These are phyloP conservation scores for Chiua sp. DNA, from an alignment of 1,284 basidiomycete species.

Conservation along the genomic window DNA sequence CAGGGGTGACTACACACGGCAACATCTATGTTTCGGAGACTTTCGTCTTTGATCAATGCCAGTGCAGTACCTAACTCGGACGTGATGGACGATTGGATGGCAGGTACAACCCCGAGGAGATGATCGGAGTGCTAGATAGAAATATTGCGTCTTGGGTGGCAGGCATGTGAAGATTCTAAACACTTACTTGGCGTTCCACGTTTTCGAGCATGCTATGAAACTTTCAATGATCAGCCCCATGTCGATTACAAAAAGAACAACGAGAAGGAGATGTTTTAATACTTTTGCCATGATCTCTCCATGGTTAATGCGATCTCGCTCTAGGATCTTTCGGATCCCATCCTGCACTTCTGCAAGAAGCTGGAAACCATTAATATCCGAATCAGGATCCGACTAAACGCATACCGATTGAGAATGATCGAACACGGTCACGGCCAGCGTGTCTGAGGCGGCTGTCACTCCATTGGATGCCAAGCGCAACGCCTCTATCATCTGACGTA, in stretches of 20 bases:
- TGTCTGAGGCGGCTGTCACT: slow-evolving; percentile 26
- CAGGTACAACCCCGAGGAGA: slow-evolving; percentile 33
- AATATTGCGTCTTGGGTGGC: neutral
- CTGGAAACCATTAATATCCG: slow-evolving; percentile 22
- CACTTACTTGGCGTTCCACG: slow-evolving; percentile 30
- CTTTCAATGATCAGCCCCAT: slow-evolving; percentile 25
- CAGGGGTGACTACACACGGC: slow-evolving; percentile 22
- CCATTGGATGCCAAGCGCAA: slow-evolving; percentile 29
- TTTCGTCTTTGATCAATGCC: slow-evolving; percentile 36
- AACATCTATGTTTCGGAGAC: slow-evolving; percentile 30
- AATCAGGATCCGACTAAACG: neutral
- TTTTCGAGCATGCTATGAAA: slow-evolving; percentile 30
- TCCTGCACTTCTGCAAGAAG: slow-evolving; percentile 28
- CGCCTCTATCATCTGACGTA: slow-evolving; percentile 31
- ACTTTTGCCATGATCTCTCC: slow-evolving; percentile 30
- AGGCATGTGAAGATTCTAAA: neutral
- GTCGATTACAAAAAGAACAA: neutral
- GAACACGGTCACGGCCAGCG: slow-evolving; percentile 18
- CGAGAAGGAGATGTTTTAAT: slow-evolving; percentile 11
- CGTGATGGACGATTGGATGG: slow-evolving; percentile 30
- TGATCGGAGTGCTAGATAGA: slow-evolving; percentile 31
- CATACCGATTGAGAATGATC: slow-evolving; percentile 27
- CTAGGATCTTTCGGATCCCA: slow-evolving; percentile 23
- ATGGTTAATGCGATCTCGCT: slow-evolving; percentile 25
- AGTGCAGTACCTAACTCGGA: slow-evolving; percentile 31